phyloP scores from a whole-genome alignment of 176 grass and related monocot genomes.

The Triticum timopheevii region DNA sequence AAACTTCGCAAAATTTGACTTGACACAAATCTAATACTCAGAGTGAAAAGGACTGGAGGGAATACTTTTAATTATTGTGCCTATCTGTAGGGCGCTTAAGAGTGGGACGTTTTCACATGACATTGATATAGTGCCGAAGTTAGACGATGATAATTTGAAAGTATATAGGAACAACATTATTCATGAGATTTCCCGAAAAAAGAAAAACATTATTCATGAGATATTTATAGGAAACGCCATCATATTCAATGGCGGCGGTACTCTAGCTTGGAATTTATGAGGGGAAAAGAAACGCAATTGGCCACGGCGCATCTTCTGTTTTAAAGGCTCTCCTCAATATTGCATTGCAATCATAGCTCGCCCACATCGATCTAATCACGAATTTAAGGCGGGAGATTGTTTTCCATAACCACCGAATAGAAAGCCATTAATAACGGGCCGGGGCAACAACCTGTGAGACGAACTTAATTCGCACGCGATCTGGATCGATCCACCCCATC shows the following conservation, averaged over 20 bases:
- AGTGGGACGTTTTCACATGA: not conserved
- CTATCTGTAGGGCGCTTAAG: not conserved
- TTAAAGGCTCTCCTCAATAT: slow-evolving; percentile 4
- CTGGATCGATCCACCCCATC: not conserved
- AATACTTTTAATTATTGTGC: not conserved
- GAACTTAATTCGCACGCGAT: slow-evolving; percentile 40
- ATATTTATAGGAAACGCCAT: not conserved
- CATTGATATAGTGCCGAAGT: not conserved
- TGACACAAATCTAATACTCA: no score
- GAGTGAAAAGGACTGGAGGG: no score
- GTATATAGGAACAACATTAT: no score
- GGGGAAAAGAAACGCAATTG: not conserved
- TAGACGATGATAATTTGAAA: not conserved
- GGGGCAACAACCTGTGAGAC: slow-evolving; percentile 26
- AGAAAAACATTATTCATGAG: not conserved
- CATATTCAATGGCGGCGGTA: not conserved
- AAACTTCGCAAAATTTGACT: no score
- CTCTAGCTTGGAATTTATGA: not conserved
- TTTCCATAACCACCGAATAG: slow-evolving; percentile 49
- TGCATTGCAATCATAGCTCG: slow-evolving; percentile 17
- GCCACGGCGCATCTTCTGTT: slow-evolving; percentile 8
- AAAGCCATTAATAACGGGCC: slow-evolving; percentile 34
- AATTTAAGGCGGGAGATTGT: slow-evolving; percentile 40
- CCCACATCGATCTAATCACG: slow-evolving; percentile 1
- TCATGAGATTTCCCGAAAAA: not conserved